Conservation (phyloP, 1,284 basidiomycete genomes). For the Neolentinus lepideus region DNA sequence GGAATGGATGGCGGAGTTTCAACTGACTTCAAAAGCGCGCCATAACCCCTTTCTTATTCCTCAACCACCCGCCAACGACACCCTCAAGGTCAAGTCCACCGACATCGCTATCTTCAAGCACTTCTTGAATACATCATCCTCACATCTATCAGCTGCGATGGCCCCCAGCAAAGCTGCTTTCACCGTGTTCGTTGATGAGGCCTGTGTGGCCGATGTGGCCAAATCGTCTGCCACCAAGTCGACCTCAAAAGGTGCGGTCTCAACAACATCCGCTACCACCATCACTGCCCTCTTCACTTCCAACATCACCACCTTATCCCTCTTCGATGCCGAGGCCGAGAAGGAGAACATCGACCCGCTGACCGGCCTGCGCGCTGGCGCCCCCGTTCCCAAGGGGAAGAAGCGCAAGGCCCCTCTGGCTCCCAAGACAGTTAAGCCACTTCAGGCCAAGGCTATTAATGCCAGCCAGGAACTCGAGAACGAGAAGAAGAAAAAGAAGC, state of each 20-base stretch:
- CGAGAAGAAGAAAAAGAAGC: slow-evolving; percentile 9
- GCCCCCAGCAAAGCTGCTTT: not conserved
- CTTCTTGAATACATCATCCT: not conserved
- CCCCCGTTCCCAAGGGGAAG: not conserved
- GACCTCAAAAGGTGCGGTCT: not conserved
- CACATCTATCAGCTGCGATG: not conserved
- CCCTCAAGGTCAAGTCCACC: not conserved
- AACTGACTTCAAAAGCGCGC: not conserved
- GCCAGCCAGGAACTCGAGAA: slow-evolving; percentile 10
- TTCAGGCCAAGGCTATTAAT: slow-evolving; percentile 24
- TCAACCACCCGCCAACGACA: not conserved
- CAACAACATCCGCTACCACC: not conserved
- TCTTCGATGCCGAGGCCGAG: not conserved
- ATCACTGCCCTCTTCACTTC: not conserved
- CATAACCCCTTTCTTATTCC: not conserved
- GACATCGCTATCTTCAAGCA: not conserved
- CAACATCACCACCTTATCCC: not conserved
- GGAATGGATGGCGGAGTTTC: not conserved
- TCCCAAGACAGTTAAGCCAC: slow-evolving; percentile 37
- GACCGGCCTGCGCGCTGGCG: slow-evolving; percentile 51
- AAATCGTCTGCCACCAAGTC: not conserved
- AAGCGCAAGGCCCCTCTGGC: slow-evolving; percentile 59
- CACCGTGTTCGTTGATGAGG: not conserved
- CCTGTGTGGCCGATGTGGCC: not conserved
- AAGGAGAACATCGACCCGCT: slow-evolving; percentile 74